Evolutionary conservation across 2,329 filamentous ascomycete species (phyloP).

Genomic region (Xylariaceae sp.): DNA sequence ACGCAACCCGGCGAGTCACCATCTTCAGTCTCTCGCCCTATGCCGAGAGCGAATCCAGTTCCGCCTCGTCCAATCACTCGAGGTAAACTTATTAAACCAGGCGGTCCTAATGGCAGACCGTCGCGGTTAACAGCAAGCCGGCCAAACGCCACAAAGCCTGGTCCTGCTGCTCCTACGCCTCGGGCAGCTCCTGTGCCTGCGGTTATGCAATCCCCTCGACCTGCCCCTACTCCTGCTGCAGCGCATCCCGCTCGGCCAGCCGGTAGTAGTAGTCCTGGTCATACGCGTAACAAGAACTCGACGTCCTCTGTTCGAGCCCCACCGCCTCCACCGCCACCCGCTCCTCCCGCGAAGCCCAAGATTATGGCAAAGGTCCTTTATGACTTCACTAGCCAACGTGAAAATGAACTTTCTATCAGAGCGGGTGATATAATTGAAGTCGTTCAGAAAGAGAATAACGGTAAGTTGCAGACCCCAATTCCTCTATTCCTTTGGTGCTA

Average conservation of each 20-base stretch:
- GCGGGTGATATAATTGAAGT: constrained; percentile 81
- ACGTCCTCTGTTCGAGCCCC: constrained; percentile 48
- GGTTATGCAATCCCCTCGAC: constrained; percentile 21
- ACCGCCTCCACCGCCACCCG: constrained; percentile 60
- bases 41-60: constrained; percentile 80
- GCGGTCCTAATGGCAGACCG: constrained; percentile 75
- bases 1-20: constrained; percentile 78
- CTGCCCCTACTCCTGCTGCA: constrained; percentile 24
- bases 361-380: constrained; percentile 86
- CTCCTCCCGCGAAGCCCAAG: constrained; percentile 61
- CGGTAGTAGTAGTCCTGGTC: constrained; percentile 39
- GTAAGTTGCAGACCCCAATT: constrained; percentile 46
- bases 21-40: constrained; percentile 75
- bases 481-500: constrained; percentile 25
- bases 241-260: constrained; percentile 30
- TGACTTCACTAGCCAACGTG: constrained; percentile 78
- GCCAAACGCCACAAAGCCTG: constrained; percentile 31
- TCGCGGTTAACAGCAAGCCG: constrained; percentile 59
- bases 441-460: constrained; percentile 91
- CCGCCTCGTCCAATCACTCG: constrained; percentile 86
- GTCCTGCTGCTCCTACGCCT: constrained; percentile 27
- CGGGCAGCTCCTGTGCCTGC: constrained; percentile 36
- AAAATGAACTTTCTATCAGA: constrained; percentile 76
- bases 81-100: constrained; percentile 86
- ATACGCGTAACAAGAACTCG: constrained; percentile 52